Percentiles rank a stretch among this genome's conserved stretches.
These are phyloP conservation scores for Chrysanthemum seticuspe DNA, from an alignment of 129 eudicot genomes.

Conservation along the genomic window DNA sequence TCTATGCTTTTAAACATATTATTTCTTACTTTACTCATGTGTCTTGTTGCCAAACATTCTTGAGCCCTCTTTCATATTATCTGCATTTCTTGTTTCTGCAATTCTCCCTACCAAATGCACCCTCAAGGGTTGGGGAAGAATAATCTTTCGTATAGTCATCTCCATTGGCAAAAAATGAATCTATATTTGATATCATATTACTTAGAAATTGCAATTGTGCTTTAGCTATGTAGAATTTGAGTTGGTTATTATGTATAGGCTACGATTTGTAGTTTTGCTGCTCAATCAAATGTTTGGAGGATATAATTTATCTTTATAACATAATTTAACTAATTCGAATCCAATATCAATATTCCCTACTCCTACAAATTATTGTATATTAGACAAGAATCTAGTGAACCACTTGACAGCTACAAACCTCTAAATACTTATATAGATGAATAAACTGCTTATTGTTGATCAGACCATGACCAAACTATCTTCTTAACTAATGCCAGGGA, in stretches of 20 bases:
- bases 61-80: neutral
- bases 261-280: constrained; percentile 4
- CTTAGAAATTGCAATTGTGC: neutral
- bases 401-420: constrained; percentile 16
- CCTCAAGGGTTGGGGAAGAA: neutral
- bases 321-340: constrained; percentile 3
- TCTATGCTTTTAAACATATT: constrained; percentile 5
- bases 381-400: neutral
- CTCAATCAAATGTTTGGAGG: neutral
- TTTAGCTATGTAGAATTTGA: constrained; percentile 16
- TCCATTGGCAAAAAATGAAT: constrained; percentile 16
- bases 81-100: neutral
- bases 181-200: neutral
- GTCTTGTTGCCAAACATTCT: neutral
- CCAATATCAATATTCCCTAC: neutral
- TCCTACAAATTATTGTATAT: neutral
- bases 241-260: constrained; percentile 5
- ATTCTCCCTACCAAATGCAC: neutral
- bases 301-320: neutral
- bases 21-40: neutral
- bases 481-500: constrained; percentile 31
- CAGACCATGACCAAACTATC: constrained; percentile 15
- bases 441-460: constrained; percentile 15
- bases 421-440: constrained; percentile 1
- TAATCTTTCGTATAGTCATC: neutral